Percentiles rank a stretch among this genome's conserved stretches.
Conservation (phyloP, 2,329 filamentous ascomycete genomes). For the Penicillium sp. region DNA sequence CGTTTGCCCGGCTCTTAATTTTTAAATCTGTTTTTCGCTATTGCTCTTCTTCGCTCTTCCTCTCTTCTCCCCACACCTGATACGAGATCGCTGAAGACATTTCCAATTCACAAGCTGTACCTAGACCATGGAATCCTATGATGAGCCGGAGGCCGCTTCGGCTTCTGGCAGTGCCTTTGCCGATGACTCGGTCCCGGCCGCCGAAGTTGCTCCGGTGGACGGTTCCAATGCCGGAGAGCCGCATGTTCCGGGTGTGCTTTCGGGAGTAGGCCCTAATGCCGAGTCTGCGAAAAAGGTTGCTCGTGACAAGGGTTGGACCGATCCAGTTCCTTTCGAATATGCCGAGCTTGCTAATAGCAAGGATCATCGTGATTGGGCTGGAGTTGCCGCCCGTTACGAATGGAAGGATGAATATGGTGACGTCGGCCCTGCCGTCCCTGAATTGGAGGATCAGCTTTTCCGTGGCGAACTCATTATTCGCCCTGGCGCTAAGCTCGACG, state of each 20-base stretch:
- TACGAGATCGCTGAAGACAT: too few species aligned
- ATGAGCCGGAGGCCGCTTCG: not conserved
- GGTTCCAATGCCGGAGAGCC: not conserved
- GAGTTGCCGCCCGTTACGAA: slow-evolving; percentile 68
- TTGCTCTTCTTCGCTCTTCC: too few species aligned
- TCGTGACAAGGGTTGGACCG: slow-evolving; percentile 40
- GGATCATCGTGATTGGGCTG: slow-evolving; percentile 48
- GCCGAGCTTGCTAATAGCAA: slow-evolving; percentile 24
- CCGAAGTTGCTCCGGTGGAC: not conserved
- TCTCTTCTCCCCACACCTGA: too few species aligned
- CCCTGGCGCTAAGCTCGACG: slow-evolving; percentile 62
- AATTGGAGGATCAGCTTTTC: slow-evolving; percentile 76
- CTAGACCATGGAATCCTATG: not conserved
- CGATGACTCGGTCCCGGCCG: not conserved
- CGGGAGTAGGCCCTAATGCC: slow-evolving; percentile 10
- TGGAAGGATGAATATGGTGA: slow-evolving; percentile 87
- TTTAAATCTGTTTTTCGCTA: too few species aligned
- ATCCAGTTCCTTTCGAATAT: slow-evolving; percentile 40
- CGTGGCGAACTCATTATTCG: slow-evolving; percentile 51
- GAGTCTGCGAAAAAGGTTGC: slow-evolving; percentile 25
- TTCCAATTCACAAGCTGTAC: too few species aligned
- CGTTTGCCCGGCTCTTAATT: too few species aligned
- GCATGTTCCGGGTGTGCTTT: not conserved
- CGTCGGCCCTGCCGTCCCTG: slow-evolving; percentile 67
- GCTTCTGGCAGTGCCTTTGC: not conserved